Conservation (phyloP, 1,284 basidiomycete genomes). For the Agroathelia rolfsii region DNA sequence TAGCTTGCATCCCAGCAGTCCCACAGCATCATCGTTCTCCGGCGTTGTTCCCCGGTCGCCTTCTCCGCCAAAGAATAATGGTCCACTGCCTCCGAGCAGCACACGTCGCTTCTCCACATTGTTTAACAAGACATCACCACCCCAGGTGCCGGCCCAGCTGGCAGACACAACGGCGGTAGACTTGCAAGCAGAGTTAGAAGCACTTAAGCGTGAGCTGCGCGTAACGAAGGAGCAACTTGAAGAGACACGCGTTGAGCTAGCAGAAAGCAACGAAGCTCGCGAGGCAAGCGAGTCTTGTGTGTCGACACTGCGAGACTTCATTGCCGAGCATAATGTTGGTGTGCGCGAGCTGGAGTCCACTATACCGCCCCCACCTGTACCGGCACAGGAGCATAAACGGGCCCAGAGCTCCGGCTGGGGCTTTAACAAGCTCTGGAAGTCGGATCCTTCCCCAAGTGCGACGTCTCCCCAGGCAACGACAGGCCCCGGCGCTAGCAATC, state of each 20-base stretch:
- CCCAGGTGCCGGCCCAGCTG: slow-evolving; percentile 22
- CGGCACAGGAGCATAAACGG: slow-evolving; percentile 9
- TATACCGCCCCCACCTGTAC: slow-evolving; percentile 5
- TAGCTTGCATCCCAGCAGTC: too few species aligned
- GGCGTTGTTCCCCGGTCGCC: slow-evolving; percentile 18
- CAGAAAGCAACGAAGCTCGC: slow-evolving; percentile 72
- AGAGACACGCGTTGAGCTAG: slow-evolving; percentile 53
- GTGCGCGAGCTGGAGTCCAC: slow-evolving; percentile 8
- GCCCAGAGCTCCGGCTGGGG: slow-evolving; percentile 23
- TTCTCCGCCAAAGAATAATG: slow-evolving; percentile 18
- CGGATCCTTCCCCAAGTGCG: slow-evolving; percentile 22
- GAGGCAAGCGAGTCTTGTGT: slow-evolving; percentile 84
- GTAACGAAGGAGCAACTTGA: slow-evolving; percentile 52
- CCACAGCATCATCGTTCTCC: too few species aligned
- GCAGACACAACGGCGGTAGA: slow-evolving; percentile 18
- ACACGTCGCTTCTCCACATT: slow-evolving; percentile 42
- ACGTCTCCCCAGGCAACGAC: slow-evolving; percentile 14
- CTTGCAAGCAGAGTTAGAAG: slow-evolving; percentile 34
- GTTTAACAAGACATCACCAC: slow-evolving; percentile 37
- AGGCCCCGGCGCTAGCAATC: slow-evolving; percentile 13
- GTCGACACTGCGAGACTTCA: slow-evolving; percentile 75
- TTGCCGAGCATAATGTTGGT: slow-evolving; percentile 63
- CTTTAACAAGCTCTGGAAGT: slow-evolving; percentile 50
- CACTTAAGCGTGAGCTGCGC: slow-evolving; percentile 53
- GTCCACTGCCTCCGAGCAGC: slow-evolving; percentile 20